Base-by-base conservation (phyloP, 2,329 filamentous ascomycete genomes). In the Dactylellina leptospora region DNA sequence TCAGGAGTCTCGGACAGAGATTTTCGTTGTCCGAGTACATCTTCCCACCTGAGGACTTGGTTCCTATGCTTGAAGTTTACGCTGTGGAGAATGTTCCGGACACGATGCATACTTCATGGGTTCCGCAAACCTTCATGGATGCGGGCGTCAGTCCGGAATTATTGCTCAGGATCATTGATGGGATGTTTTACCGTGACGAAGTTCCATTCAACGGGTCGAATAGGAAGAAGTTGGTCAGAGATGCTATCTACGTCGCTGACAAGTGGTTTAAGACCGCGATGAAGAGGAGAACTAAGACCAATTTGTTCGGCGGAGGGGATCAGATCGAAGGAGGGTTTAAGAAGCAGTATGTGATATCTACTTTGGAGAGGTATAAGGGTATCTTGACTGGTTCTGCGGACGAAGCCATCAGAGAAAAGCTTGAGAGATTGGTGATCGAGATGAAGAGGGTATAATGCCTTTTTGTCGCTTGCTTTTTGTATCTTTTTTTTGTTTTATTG, bases 121-220 rank as follows among this genome's bases (percentile, higher is more conserved):
- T 88, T 1, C 81, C 88, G 16, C 87, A 90, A 76, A 81, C 89
- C 1, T 87, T 91, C 77, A 79, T 90, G 25, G 84, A 86, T 56
- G 82, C 90, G 1, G 83, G 85, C 1, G 84, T 89, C 16, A 81
- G 86, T 0, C 84, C 84, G 70, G 88, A 90, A 76, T 81, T 82
- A 5, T 79, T 90, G 8, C 83, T 90, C 75, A 81, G 84, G 0
- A 84, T 87, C 1, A 80, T 91, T 8, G 88, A 90, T 77, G 81
- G 82, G 25, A 85, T 90, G 79, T 90, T 87, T 80, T 90, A 89
- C 79, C 85, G 85, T 36, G 86, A 88, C 74, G 85, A 89, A 75
- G 81, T 84, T 4, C 88, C 88, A 0, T 91, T 90, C 78, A 80
- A 83, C 33, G 86, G 85, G 3, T 79, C 81, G 2, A 85, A 86